Evolutionary conservation across 108 stramenopile species (phyloP), one percentile per base, ranked within the genome.

Genomic region (Fistulifera solaris): DNA sequence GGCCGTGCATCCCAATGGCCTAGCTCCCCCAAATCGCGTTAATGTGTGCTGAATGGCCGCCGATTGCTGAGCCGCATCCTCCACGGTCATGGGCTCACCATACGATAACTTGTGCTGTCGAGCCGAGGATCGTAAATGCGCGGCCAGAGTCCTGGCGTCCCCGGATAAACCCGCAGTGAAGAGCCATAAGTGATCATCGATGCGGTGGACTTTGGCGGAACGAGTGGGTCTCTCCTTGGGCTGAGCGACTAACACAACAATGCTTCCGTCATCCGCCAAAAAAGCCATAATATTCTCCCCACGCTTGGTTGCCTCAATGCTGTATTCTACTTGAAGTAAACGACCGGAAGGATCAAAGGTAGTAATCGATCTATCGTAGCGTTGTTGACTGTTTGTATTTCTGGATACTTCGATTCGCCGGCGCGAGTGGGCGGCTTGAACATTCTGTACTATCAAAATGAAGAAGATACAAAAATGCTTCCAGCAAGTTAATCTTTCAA

Each of bases 251-350:
- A 45, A 21, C 4, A 45, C 44, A 21, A 19, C 5, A 8, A 45
- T 45, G 44, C 19, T 19, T 8, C 21, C 44, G 5, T 22, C 25
- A 23, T 51, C 50, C 21, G 50, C 19, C 3, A 51, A 3, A 26
- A 23, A 51, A 55, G 14, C 25, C 65, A 14, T 62, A 25, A 65
- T 45, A 13, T 38, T 48, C 10, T 61, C 61, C 39, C 81, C 67
- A 25, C 77, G 65, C 17, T 56, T 39, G 11, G 80, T 60, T 21
- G 87, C 87, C 31, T 77, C 71, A 52, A 73, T 58, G 25, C 83
- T 75, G 60, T 88, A 88, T 49, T 85, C 83, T 6, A 88, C 70
- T 55, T 84, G 87, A 19, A 65, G 52, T n/a, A 88, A 56, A 25
- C 80, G 67, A 16, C 87, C 87, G 1, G 71, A 65, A 38, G 68